These are phyloP conservation scores for Stereocaulon alpinum DNA, from an alignment of 495 filamentous ascomycete genomes.

Conservation along the genomic window DNA sequence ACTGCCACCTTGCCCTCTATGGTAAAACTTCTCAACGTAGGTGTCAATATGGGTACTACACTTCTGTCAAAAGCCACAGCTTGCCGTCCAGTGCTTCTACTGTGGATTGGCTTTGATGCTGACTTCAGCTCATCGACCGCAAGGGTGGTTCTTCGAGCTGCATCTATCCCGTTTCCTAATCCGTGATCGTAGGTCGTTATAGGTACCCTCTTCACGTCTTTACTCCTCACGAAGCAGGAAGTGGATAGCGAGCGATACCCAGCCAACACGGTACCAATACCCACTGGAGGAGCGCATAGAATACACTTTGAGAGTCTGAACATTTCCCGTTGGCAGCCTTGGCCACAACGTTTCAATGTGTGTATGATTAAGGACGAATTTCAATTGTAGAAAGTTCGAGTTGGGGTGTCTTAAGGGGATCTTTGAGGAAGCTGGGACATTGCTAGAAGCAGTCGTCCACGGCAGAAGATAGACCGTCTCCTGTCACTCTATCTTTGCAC, in stretches of 20 bases:
- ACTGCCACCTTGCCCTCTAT: slow-evolving; percentile 68
- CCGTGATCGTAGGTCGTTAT: slow-evolving; percentile 3
- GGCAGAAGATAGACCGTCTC: too few relatives aligned
- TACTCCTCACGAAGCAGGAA: neutral
- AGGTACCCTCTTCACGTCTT: slow-evolving; percentile 7
- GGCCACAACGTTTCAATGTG: too few relatives aligned
- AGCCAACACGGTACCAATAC: neutral
- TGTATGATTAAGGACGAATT: neutral
- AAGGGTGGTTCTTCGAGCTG: neutral
- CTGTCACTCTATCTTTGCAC: too few relatives aligned
- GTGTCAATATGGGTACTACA: slow-evolving; percentile 11
- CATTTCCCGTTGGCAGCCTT: neutral
- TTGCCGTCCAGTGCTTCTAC: neutral
- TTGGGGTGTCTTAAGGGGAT: too few relatives aligned
- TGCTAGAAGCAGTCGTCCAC: too few relatives aligned
- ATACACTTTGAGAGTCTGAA: neutral
- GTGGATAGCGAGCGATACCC: neutral
- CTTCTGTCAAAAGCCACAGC: slow-evolving; percentile 13
- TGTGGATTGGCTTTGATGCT: neutral
- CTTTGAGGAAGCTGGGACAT: too few relatives aligned
- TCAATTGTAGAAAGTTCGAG: too few relatives aligned
- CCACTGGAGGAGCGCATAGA: neutral
- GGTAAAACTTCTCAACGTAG: slow-evolving; percentile 44
- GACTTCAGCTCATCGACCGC: neutral
- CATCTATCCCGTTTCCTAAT: neutral